A percentile compares a stretch with the other conserved stretches of the same genome.
phyloP scores from a whole-genome alignment of 2,329 filamentous ascomycete genomes.

The Laburnicola sp. region DNA sequence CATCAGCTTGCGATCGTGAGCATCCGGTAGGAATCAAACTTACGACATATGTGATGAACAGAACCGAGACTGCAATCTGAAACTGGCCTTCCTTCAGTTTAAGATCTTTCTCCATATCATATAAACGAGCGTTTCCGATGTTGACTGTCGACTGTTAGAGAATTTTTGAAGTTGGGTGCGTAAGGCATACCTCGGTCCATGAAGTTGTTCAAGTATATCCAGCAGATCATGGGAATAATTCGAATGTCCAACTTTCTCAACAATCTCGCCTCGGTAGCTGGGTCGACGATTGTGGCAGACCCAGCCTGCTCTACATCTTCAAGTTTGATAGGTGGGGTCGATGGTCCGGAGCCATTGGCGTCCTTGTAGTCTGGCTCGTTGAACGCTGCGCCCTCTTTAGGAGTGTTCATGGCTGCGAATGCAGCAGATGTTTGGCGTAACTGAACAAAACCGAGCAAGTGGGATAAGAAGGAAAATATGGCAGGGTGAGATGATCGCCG shows the following conservation, averaged over 20 bases:
- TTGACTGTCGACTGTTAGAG: conserved; percentile 11
- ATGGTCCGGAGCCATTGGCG: no score
- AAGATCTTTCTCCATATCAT: conserved; percentile 13
- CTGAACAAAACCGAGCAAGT: no score
- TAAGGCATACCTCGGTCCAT: conserved; percentile 51
- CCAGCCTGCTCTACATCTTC: background rate
- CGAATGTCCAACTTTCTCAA: conserved; percentile 54
- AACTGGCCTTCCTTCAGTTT: conserved; percentile 26
- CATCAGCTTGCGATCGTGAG: conserved; percentile 57
- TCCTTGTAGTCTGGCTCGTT: no score
- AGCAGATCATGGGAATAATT: conserved; percentile 58
- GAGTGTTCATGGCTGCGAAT: no score
- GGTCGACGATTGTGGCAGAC: conserved; percentile 40
- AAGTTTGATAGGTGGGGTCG: background rate
- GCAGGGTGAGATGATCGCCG: no score
- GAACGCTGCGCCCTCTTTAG: no score
- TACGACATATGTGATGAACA: conserved; percentile 12
- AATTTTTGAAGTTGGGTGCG: background rate
- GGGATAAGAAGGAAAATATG: no score
- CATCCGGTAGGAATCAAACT: conserved; percentile 50
- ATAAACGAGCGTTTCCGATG: conserved; percentile 49
- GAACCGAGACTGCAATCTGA: conserved; percentile 26
- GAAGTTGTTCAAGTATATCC: conserved; percentile 54
- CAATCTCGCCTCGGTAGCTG: conserved; percentile 51
- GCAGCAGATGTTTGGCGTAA: no score